phyloP scores from a whole-genome alignment of 257 asterid species.

The Cruciata laevipes region DNA sequence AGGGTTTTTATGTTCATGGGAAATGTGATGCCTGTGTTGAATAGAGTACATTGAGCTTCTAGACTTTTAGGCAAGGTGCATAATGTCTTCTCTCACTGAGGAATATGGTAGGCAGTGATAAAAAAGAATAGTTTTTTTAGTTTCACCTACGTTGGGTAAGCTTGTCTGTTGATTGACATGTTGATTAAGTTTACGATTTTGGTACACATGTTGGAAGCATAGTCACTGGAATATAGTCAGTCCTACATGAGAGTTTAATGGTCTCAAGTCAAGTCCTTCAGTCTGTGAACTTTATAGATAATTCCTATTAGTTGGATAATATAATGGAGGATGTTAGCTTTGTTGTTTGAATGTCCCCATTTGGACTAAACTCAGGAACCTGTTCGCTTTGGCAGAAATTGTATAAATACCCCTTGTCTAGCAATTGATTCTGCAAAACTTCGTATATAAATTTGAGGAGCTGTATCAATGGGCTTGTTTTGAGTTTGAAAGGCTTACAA shows the following conservation, averaged over 20 bases:
- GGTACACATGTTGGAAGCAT: neutral
- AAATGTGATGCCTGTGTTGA: neutral
- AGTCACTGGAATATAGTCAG: neutral
- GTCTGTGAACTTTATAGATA: neutral
- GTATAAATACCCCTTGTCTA: neutral
- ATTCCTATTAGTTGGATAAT: neutral
- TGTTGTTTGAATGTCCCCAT: neutral
- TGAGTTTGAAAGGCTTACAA: neutral
- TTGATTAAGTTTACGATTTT: neutral
- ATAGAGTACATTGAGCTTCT: neutral
- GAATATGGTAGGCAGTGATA: neutral
- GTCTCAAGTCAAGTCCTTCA: neutral
- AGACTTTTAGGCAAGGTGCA: neutral
- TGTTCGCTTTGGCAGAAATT: neutral
- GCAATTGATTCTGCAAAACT: neutral
- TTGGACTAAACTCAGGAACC: neutral
- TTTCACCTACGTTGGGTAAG: slow-evolving; percentile 1
- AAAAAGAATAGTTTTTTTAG: neutral
- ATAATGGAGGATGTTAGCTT: neutral
- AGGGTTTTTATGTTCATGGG: neutral
- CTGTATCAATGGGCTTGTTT: neutral
- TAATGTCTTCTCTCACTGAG: neutral
- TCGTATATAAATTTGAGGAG: neutral
- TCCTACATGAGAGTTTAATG: neutral
- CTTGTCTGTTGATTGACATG: neutral